Percentiles rank a stretch among this genome's conserved stretches.
Conservation (phyloP, 805 yeast genomes). For the Metschnikowia anglica region DNA sequence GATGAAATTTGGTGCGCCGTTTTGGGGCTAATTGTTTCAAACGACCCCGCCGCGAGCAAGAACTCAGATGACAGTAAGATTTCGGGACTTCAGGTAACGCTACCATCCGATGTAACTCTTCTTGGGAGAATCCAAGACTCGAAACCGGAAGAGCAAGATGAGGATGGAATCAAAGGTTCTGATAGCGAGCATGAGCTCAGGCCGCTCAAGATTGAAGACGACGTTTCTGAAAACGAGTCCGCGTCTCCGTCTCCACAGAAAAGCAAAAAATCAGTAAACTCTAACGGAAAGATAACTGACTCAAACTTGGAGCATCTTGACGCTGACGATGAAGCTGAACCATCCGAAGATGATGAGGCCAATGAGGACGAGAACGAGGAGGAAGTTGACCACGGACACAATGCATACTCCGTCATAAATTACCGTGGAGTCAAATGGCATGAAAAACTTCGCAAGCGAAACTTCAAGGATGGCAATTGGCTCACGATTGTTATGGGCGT, state of each 20-base stretch:
- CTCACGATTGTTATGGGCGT: conserved; percentile 73
- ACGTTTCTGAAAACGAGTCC: conserved; percentile 8
- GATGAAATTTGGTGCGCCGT: conserved; percentile 70
- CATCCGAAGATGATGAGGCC: conserved; percentile 20
- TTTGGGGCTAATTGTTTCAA: conserved; percentile 53
- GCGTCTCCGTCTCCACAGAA: conserved; percentile 9
- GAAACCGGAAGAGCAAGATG: conserved; percentile 1
- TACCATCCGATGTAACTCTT: conserved; percentile 31
- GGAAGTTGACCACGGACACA: conserved; percentile 27
- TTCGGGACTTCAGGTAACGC: conserved; percentile 31
- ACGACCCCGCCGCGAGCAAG: conserved; percentile 23
- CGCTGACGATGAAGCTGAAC: conserved; percentile 4
- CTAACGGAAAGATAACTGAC: not conserved
- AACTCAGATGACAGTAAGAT: conserved; percentile 37
- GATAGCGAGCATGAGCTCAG: conserved; percentile 24
- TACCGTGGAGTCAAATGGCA: conserved; percentile 70
- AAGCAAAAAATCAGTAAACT: not conserved
- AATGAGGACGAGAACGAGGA: conserved; percentile 22
- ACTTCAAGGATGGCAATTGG: conserved; percentile 85
- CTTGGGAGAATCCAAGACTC: not conserved
- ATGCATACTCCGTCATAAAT: conserved; percentile 50
- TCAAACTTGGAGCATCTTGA: not conserved
- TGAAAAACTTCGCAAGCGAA: conserved; percentile 69
- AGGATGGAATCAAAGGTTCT: conserved; percentile 16
- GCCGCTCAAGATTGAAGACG: conserved; percentile 25